phyloP scores from a whole-genome alignment of 2,329 filamentous ascomycete genomes.

The Cercospora brassicicola region DNA sequence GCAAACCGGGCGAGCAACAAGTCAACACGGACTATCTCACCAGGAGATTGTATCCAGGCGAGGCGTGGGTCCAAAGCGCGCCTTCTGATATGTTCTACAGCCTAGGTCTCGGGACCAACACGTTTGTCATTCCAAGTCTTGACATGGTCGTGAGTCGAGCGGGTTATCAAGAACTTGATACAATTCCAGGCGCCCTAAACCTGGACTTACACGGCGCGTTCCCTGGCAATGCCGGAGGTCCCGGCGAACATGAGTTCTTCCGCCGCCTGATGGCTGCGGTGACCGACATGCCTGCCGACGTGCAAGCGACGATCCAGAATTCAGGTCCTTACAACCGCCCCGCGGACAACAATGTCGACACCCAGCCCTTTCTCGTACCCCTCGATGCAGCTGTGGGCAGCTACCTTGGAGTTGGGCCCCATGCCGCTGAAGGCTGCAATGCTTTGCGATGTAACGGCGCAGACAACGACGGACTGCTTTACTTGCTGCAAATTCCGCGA shows the following conservation, averaged over 20 bases:
- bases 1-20: neutral
- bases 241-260: neutral
- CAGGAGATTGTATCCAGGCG: neutral
- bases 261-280: neutral
- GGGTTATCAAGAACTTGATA: neutral
- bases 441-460: neutral
- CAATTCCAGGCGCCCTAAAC: neutral
- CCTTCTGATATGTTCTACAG: neutral
- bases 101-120: neutral
- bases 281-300: neutral
- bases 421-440: neutral
- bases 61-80: neutral
- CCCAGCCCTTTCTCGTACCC: neutral
- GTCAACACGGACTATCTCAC: neutral
- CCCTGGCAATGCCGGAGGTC: neutral
- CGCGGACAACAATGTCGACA: neutral
- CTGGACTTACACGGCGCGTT: neutral
- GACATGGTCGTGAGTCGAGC: conserved; percentile 1
- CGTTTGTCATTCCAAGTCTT: neutral
- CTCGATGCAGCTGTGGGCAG: neutral
- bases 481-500: neutral
- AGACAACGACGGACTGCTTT: neutral
- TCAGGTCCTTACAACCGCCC: neutral
- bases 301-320: neutral
- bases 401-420: neutral